Percentiles rank a stretch among this genome's conserved stretches.
Evolutionary conservation across 2,329 filamentous ascomycete genomes (phyloP).

Genomic region (Cladosporium sp.): DNA sequence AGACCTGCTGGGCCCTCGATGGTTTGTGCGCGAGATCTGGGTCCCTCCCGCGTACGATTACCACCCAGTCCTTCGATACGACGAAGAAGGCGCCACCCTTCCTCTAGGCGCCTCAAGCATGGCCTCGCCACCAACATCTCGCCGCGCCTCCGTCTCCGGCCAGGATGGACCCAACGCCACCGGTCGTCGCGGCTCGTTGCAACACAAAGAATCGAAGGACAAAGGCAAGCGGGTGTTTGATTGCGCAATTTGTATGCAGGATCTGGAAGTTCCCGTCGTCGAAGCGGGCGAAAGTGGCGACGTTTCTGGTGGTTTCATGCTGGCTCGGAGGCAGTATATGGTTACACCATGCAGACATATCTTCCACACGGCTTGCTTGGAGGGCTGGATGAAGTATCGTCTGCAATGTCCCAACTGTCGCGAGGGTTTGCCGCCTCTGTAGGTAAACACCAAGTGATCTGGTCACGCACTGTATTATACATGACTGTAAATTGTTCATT

Average conservation of each 20-base stretch:
- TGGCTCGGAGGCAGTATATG: constrained; percentile 87
- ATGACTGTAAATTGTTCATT: too few relatives aligned
- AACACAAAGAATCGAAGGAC: constrained; percentile 41
- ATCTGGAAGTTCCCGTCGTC: constrained; percentile 83
- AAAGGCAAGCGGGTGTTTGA: constrained; percentile 66
- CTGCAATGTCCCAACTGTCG: constrained; percentile 94
- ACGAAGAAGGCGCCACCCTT: constrained; percentile 71
- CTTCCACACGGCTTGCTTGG: constrained; percentile 86
- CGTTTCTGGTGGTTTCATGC: constrained; percentile 51
- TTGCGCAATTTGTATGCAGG: constrained; percentile 92
- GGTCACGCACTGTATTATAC: neutral
- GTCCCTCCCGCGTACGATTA: constrained; percentile 82
- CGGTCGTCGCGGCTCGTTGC: constrained; percentile 2
- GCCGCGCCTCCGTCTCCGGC: constrained; percentile 25
- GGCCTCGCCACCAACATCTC: constrained; percentile 22
- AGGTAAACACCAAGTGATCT: neutral
- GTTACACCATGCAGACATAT: constrained; percentile 95
- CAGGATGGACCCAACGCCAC: constrained; percentile 16
- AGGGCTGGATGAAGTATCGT: constrained; percentile 93
- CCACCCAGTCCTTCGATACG: constrained; percentile 81
- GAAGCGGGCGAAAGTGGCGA: constrained; percentile 47
- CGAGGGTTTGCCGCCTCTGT: constrained; percentile 82
- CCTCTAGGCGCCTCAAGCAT: constrained; percentile 59
- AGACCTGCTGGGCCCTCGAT: constrained; percentile 81
- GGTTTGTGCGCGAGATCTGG: constrained; percentile 70